A percentile compares a stretch with the other conserved stretches of the same genome.
Conservation (phyloP, 2,329 filamentous ascomycete genomes). For the Lizonia empirigonia region DNA sequence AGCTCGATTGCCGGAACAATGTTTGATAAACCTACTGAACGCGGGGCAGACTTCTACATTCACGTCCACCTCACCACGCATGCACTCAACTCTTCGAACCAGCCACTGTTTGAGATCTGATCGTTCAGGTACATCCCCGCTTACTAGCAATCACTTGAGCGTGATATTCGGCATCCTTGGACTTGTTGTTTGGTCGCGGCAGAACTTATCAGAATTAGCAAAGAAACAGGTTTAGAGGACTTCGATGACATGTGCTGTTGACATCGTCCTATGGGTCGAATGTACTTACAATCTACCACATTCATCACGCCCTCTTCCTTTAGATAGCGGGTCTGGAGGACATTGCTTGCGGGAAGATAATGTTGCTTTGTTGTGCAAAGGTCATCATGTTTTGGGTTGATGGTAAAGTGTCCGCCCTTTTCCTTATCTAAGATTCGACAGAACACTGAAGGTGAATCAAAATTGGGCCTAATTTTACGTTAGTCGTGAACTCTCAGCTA, state of each 20-base stretch:
- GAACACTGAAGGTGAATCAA: constrained; percentile 78
- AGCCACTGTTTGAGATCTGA: constrained; percentile 69
- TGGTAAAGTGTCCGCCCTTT: constrained; percentile 75
- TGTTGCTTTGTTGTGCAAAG: constrained; percentile 75
- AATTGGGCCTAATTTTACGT: constrained; percentile 65
- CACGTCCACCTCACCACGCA: constrained; percentile 68
- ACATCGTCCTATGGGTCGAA: neutral
- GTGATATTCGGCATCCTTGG: constrained; percentile 53
- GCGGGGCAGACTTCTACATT: constrained; percentile 72
- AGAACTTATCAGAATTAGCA: constrained; percentile 55
- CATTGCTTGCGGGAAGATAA: constrained; percentile 75
- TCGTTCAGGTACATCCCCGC: constrained; percentile 33
- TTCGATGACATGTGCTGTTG: neutral
- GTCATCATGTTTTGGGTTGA: constrained; percentile 56
- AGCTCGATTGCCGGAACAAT: neutral
- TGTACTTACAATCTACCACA: constrained; percentile 63
- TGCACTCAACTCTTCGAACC: constrained; percentile 73
- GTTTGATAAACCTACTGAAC: constrained; percentile 29
- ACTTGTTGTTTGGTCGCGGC: constrained; percentile 66
- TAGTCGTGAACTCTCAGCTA: neutral
- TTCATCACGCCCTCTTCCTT: constrained; percentile 76
- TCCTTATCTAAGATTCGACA: constrained; percentile 75
- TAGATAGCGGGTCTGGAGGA: constrained; percentile 78
- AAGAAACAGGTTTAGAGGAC: neutral
- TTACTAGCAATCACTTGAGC: constrained; percentile 29